These are phyloP conservation scores for Pseudoscleropodium purum DNA, from an alignment of 225 moss, liverwort and hornwort genomes.

Conservation along the genomic window DNA sequence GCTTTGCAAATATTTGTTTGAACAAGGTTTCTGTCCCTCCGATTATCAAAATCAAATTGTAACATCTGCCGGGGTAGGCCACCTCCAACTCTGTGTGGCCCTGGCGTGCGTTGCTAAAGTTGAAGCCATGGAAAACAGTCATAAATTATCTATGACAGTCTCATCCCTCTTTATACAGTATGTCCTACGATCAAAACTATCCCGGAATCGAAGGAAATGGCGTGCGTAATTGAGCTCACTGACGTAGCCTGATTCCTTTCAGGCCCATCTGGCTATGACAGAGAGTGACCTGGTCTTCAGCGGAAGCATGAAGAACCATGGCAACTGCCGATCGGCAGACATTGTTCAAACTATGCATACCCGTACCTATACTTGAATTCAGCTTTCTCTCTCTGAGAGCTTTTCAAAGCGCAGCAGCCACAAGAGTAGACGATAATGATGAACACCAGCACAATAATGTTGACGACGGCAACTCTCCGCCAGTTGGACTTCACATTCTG, in stretches of 20 bases:
- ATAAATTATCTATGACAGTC: background rate
- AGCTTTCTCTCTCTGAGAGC: constrained; percentile 11
- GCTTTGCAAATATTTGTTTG: too few relatives aligned
- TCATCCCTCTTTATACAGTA: background rate
- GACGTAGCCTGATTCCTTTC: background rate
- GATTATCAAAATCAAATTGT: background rate
- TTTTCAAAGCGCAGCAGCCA: constrained; percentile 88
- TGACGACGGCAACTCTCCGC: constrained; percentile 68
- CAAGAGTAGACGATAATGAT: constrained; percentile 67
- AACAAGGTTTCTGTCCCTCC: background rate
- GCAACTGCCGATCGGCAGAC: background rate
- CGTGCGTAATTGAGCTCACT: background rate
- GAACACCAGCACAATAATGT: constrained; percentile 53
- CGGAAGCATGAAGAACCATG: background rate
- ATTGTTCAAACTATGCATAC: background rate
- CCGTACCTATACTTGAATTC: constrained; percentile 22
- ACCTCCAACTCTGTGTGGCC: too few relatives aligned
- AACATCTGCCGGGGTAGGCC: background rate
- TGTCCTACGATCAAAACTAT: background rate
- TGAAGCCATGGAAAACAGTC: background rate
- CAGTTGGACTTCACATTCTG: constrained; percentile 89
- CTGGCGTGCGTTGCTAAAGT: background rate
- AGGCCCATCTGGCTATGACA: background rate
- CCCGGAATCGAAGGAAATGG: too few relatives aligned
- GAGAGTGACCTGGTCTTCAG: background rate